Percentiles rank a stretch among this genome's conserved stretches.
phyloP scores from a whole-genome alignment of 108 stramenopile species.

The Cyclotella baltica region DNA sequence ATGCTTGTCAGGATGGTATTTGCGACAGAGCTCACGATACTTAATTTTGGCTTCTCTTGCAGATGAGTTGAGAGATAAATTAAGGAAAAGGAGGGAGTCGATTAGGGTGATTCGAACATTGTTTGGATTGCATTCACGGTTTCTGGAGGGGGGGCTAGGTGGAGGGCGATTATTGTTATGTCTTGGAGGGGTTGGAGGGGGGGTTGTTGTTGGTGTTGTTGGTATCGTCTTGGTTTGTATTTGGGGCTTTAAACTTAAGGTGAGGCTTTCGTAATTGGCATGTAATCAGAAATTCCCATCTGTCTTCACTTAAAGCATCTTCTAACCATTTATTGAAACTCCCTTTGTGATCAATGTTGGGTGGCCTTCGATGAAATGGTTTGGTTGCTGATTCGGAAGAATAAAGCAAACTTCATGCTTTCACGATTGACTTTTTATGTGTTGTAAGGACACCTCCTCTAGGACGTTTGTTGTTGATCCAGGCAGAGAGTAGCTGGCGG shows the following conservation, averaged over 20 bases:
- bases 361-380: neutral
- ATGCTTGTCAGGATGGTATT: neutral
- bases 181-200: neutral
- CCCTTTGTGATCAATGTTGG: neutral
- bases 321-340: neutral
- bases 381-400: neutral
- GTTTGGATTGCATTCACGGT: neutral
- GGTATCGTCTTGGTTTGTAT: neutral
- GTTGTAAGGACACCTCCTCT: neutral
- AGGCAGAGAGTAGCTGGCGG: neutral
- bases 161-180: neutral
- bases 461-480: neutral
- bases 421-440: slow-evolving; percentile 6
- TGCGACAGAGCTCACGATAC: neutral
- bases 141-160: neutral
- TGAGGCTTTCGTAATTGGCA: neutral
- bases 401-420: neutral
- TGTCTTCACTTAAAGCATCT: neutral
- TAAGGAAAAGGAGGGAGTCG: neutral
- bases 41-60: neutral
- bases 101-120: neutral
- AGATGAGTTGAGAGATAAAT: neutral
- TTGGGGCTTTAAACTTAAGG: neutral
- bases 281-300: neutral
- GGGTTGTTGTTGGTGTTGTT: neutral